Percentiles rank a stretch among this genome's conserved stretches.
Evolutionary conservation across 176 grass and related monocot species (phyloP).

Genomic region (Zea luxurians): DNA sequence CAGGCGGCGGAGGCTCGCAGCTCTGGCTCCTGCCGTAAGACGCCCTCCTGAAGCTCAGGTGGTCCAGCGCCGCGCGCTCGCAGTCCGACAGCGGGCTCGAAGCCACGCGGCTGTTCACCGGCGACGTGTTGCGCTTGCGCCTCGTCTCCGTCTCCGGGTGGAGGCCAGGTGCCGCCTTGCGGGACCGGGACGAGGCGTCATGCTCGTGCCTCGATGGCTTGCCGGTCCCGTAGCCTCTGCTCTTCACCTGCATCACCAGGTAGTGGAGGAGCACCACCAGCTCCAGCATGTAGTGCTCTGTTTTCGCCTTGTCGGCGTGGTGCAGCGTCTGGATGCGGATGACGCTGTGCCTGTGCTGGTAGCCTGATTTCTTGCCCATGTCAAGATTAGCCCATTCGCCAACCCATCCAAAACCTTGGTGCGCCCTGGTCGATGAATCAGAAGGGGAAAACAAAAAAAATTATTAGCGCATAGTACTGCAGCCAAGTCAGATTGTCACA

Average conservation of each 20-base stretch:
- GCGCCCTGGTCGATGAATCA: constrained; percentile 60
- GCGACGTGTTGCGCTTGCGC: constrained; percentile 45
- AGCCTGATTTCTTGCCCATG: constrained; percentile 61
- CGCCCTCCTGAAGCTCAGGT: constrained; percentile 37
- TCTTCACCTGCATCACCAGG: constrained; percentile 85
- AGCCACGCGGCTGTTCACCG: constrained; percentile 1
- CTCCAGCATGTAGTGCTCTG: constrained; percentile 69
- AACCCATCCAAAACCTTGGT: constrained; percentile 99
- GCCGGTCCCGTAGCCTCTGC: constrained; percentile 53
- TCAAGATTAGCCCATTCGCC: constrained; percentile 96
- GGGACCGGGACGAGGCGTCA: constrained; percentile 7
- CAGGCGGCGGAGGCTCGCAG: constrained; percentile 35
- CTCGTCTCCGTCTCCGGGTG: constrained; percentile 8
- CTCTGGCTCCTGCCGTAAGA: constrained; percentile 74
- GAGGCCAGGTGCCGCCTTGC: constrained; percentile 1
- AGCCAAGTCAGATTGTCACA: neutral
- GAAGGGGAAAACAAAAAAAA: neutral
- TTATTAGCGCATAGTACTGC: neutral
- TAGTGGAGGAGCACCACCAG: constrained; percentile 87
- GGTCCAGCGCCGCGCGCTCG: constrained; percentile 56
- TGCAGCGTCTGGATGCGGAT: constrained; percentile 81
- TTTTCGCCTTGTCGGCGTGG: constrained; percentile 77
- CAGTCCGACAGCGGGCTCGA: constrained; percentile 39
- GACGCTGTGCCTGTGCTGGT: constrained; percentile 31
- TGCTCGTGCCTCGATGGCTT: constrained; percentile 42